phyloP scores from a whole-genome alignment of 2,329 filamentous ascomycete genomes.

The Emergomyces africanus region DNA sequence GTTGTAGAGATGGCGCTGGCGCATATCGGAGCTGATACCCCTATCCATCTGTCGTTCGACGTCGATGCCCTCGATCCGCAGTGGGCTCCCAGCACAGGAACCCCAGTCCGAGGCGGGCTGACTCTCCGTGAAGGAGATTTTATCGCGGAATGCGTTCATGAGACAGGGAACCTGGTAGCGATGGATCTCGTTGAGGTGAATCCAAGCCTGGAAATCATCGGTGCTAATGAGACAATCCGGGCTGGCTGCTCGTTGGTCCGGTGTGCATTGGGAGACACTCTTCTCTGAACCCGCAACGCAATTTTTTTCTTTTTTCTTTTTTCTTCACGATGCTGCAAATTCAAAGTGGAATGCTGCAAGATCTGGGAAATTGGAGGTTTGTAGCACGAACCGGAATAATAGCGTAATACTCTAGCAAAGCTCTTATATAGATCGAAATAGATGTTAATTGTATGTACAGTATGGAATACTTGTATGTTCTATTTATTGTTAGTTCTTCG shows the following conservation, averaged over 20 bases:
- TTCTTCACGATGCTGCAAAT: background rate
- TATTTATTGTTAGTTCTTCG: background rate
- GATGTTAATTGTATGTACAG: background rate
- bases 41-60: slow-evolving; percentile 94
- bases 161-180: slow-evolving; percentile 64
- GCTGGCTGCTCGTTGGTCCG: slow-evolving; percentile 85
- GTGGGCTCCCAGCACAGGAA: slow-evolving; percentile 93
- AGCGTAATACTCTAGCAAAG: background rate
- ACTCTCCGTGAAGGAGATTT: slow-evolving; percentile 93
- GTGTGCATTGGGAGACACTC: slow-evolving; percentile 81
- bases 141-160: slow-evolving; percentile 78
- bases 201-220: slow-evolving; percentile 54
- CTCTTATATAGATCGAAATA: background rate
- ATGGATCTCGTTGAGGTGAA: slow-evolving; percentile 79
- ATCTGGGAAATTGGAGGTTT: background rate
- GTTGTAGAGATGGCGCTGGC: slow-evolving; percentile 98
- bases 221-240: slow-evolving; percentile 73
- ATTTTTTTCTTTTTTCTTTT: no score
- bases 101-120: slow-evolving; percentile 82
- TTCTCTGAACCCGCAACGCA: slow-evolving; percentile 46
- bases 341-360: background rate
- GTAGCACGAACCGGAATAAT: background rate
- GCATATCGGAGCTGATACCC: slow-evolving; percentile 86
- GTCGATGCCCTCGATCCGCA: slow-evolving; percentile 92
- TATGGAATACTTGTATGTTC: background rate